Conservation (phyloP, 2,329 filamentous ascomycete species). For the Neonectria hederae region DNA sequence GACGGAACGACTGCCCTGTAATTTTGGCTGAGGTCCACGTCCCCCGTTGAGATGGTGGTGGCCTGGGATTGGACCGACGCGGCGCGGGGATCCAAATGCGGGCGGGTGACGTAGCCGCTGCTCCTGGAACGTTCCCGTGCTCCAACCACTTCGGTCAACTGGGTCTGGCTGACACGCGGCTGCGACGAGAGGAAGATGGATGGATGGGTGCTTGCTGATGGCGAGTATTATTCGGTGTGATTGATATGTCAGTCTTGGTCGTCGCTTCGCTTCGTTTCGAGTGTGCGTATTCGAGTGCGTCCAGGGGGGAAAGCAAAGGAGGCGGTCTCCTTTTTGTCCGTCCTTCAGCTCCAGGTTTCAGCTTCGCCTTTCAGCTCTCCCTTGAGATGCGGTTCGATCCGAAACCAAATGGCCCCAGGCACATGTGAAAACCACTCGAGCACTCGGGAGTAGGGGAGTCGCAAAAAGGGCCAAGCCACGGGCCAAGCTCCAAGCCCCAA, state of each 20-base stretch:
- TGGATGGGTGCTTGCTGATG: background rate
- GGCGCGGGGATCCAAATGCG: constrained; percentile 6
- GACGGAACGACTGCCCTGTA: background rate
- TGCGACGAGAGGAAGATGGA: background rate
- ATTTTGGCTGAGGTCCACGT: background rate
- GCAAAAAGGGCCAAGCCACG: constrained; percentile 28
- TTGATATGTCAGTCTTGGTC: background rate
- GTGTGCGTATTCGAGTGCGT: background rate
- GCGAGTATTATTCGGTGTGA: background rate
- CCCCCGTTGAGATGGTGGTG: background rate
- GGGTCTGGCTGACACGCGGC: background rate
- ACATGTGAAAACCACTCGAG: background rate
- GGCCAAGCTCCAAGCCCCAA: constrained; percentile 32
- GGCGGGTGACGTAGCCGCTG: constrained; percentile 4
- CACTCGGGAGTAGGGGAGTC: background rate
- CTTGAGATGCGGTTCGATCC: background rate
- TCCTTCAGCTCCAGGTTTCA: background rate
- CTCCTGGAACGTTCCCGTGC: background rate
- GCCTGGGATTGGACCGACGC: background rate
- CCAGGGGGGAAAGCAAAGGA: background rate
- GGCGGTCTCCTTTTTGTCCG: constrained; percentile 2
- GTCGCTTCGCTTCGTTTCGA: background rate
- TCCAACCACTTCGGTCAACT: background rate
- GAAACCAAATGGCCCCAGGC: background rate
- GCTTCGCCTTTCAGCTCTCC: background rate